Base-by-base conservation (phyloP, 23 red algal species). In the Pyropia yezoensis region DNA sequence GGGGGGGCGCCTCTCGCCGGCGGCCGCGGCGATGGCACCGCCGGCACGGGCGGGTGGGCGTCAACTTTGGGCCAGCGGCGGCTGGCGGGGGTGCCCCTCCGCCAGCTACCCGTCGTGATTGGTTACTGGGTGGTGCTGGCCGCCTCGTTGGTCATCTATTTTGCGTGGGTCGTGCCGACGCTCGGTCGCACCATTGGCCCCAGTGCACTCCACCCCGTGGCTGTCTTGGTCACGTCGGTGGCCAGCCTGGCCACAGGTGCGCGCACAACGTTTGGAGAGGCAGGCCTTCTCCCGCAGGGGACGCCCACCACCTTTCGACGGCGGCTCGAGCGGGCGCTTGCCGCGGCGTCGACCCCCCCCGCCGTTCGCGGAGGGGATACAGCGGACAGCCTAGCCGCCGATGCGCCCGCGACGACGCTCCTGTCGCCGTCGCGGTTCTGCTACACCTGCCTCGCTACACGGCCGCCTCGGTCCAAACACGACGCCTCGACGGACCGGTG, bases 391-490 rank as follows among this genome's bases (percentile, higher is more conserved):
- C 39, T 47, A 8, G 39, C 39, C 0, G 39, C 39, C 6, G 39
- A 47, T 13, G 59, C 50, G 15, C 49, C 57, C 49, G 49, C 65
- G 52, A 62, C 67, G 7, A 23, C 50, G 27, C 33, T 47, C 5
- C 57, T 85, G 24, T 23, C 66, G 61, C 80, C 80, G 12, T 64
- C 69, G 33, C 59, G 62, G 13, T 85, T 75, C 28, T 85, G 80
- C 61, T 75, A 59, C 51, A 67, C 71, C 17, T 85, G 80, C 39
- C 55, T 85, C 15, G 70, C 80, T 2, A 52, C 23, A n/a, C 57
- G 69, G 26, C 80, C 80, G n/a, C 61, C 69, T 2, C 57, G 80
- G 62, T 85, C 80, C 54, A 85, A 85, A 19, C 80, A 85, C 69
- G 74, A 63, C 24, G 18, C 47, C 20, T 63, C 68, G 49, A 32